These are phyloP conservation scores for Fusarium multiceps DNA, from an alignment of 2,329 filamentous ascomycete genomes.

Conservation along the genomic window DNA sequence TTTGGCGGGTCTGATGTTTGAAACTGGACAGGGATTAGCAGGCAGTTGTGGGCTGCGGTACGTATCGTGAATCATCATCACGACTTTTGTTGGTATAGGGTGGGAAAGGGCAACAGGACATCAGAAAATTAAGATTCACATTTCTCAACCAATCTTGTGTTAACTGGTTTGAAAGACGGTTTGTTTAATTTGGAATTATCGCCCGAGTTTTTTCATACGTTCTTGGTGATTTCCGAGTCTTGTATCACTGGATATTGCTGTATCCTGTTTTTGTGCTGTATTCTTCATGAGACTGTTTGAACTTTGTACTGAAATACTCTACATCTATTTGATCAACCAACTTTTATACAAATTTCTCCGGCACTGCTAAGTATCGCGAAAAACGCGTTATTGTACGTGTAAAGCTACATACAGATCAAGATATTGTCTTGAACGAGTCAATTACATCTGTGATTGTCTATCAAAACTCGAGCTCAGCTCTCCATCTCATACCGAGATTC, in stretches of 20 bases:
- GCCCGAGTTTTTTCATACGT: not conserved
- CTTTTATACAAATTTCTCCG: fast-evolving
- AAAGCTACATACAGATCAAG: fast-evolving
- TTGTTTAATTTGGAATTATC: not conserved
- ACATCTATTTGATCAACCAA: not conserved
- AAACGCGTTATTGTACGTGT: not conserved
- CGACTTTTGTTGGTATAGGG: conserved; percentile 19
- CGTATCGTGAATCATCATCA: not conserved
- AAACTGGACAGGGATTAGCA: not conserved
- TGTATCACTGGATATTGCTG: not conserved
- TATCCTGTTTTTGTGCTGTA: not conserved
- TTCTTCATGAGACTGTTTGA: not conserved
- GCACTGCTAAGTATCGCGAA: fast-evolving
- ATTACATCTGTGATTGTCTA: not conserved
- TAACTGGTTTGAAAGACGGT: not conserved
- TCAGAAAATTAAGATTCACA: not conserved
- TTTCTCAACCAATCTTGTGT: not conserved
- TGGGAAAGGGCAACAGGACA: not conserved
- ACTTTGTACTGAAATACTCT: fast-evolving
- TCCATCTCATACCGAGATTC: conserved; percentile 6
- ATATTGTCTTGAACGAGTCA: not conserved
- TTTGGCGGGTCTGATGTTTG: conserved; percentile 3
- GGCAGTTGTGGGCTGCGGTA: not conserved
- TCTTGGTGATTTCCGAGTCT: not conserved
- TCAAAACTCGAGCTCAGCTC: not conserved